These are phyloP conservation scores for Boeremia exigua DNA, from an alignment of 2,329 filamentous ascomycete genomes.

Conservation along the genomic window DNA sequence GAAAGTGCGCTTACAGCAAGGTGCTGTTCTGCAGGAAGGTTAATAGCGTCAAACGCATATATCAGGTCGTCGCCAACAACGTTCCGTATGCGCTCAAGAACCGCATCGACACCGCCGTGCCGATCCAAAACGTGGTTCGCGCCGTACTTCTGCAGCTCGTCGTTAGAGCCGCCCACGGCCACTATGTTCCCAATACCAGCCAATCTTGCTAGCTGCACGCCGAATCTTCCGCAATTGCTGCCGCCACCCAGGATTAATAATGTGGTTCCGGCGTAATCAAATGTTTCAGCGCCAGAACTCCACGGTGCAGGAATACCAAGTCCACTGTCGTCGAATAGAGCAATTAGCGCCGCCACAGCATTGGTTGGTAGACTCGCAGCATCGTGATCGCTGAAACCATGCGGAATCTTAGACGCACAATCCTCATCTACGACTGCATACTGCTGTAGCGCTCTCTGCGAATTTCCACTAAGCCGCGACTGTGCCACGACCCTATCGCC, in stretches of 20 bases:
- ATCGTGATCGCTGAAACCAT: not conserved
- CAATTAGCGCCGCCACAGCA: not conserved
- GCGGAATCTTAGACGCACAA: not conserved
- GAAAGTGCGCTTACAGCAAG: slow-evolving; percentile 1
- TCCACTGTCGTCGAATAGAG: not conserved
- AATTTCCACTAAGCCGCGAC: not conserved
- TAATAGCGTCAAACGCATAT: not conserved
- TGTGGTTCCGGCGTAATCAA: not conserved
- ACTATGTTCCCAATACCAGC: not conserved
- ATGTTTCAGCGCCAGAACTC: not conserved
- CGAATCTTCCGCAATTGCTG: not conserved
- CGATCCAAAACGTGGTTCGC: not conserved
- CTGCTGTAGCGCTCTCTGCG: not conserved
- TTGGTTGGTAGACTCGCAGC: not conserved
- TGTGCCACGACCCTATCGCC: slow-evolving; percentile 52
- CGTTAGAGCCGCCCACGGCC: not conserved
- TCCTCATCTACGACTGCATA: not conserved
- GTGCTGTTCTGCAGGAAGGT: not conserved
- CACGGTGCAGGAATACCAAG: not conserved
- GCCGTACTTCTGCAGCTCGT: not conserved
- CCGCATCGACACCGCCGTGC: not conserved
- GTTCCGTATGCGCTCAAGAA: not conserved
- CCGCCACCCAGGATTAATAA: not conserved
- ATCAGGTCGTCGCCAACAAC: not conserved
- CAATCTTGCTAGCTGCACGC: not conserved